phyloP scores from a whole-genome alignment of 1,284 basidiomycete genomes.

The Ceratobasidium sp. region DNA sequence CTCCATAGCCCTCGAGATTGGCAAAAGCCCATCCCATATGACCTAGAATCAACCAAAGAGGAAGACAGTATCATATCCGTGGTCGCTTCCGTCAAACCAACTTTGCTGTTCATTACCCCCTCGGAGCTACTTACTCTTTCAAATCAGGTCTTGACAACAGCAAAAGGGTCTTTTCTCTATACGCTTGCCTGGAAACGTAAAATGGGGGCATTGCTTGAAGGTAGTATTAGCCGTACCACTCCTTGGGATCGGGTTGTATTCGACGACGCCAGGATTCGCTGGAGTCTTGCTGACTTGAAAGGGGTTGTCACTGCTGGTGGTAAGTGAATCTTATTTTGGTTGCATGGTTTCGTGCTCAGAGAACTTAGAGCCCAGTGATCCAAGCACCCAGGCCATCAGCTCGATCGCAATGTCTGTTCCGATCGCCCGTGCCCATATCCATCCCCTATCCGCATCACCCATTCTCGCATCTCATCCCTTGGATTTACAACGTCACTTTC shows the following conservation, averaged over 20 bases:
- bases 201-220: conserved; percentile 65
- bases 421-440: conserved; percentile 65
- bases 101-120: conserved; percentile 7
- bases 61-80: conserved; percentile 15
- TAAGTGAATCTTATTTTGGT: conserved; percentile 48
- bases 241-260: conserved; percentile 80
- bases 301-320: conserved; percentile 70
- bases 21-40: neutral
- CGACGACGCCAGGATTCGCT: conserved; percentile 68
- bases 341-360: neutral
- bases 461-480: conserved; percentile 75
- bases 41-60: conserved; percentile 8
- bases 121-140: conserved; percentile 56
- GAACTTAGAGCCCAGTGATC: conserved; percentile 43
- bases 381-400: conserved; percentile 60
- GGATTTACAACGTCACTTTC: conserved; percentile 71
- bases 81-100: conserved; percentile 16
- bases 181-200: conserved; percentile 77
- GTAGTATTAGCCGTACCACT: conserved; percentile 74
- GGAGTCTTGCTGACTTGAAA: conserved; percentile 59
- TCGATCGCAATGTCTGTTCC: conserved; percentile 76
- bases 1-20: neutral
- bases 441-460: conserved; percentile 69
- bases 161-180: conserved; percentile 59
- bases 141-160: conserved; percentile 59